Conservation (phyloP, 2,329 filamentous ascomycete genomes). For the Lachnellula cervina region DNA sequence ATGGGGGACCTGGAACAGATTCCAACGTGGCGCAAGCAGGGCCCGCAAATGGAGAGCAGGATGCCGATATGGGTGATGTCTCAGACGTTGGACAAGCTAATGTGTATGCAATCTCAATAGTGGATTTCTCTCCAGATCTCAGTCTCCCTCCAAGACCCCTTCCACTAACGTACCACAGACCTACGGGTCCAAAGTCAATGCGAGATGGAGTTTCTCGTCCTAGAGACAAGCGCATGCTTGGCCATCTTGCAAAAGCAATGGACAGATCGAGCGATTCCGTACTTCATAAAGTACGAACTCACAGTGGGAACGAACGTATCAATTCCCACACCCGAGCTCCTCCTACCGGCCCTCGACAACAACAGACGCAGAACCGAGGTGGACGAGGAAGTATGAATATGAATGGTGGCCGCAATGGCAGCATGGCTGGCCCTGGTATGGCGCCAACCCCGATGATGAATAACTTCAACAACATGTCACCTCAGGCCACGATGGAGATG, state of each 20-base stretch:
- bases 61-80: conserved; percentile 68
- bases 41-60: conserved; percentile 43
- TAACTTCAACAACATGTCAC: conserved; percentile 48
- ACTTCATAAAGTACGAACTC: conserved; percentile 73
- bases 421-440: conserved; percentile 37
- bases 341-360: conserved; percentile 64
- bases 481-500: conserved; percentile 68
- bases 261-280: conserved; percentile 70
- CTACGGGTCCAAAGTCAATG: conserved; percentile 94
- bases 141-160: conserved; percentile 9
- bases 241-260: conserved; percentile 78
- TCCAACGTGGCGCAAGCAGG: conserved; percentile 54
- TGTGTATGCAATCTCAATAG: conserved; percentile 45
- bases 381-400: conserved; percentile 35
- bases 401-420: conserved; percentile 45
- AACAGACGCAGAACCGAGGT: conserved; percentile 35
- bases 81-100: conserved; percentile 44
- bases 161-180: conserved; percentile 55
- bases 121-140: conserved; percentile 9
- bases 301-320: conserved; percentile 71
- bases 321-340: conserved; percentile 69
- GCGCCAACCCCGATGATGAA: conserved; percentile 38
- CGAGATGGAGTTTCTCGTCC: conserved; percentile 60
- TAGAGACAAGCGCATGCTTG: conserved; percentile 77
- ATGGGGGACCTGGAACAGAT: conserved; percentile 21